Conservation (phyloP, 805 yeast species). For the Ogataea salicorniae region DNA sequence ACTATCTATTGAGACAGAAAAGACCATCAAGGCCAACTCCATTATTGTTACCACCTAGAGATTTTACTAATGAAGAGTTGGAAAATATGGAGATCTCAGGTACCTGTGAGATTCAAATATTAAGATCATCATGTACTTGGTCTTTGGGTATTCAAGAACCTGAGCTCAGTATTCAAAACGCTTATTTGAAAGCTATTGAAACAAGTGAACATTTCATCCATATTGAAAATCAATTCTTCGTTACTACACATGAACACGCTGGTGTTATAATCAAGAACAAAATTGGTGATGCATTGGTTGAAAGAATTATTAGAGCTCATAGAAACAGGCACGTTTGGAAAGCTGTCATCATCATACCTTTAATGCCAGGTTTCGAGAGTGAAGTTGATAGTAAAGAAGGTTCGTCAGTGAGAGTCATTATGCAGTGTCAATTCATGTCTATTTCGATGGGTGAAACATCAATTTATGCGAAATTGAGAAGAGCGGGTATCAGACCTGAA, state of each 20-base stretch:
- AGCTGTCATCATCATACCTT: constrained; percentile 86
- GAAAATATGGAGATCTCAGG: constrained; percentile 60
- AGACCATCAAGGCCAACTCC: constrained; percentile 95
- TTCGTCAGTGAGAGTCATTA: constrained; percentile 88
- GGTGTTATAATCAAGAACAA: constrained; percentile 81
- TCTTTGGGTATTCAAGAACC: constrained; percentile 80
- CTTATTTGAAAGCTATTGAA: constrained; percentile 85
- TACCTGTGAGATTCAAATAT: constrained; percentile 84
- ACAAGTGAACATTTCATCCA: constrained; percentile 89
- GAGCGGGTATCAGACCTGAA: constrained; percentile 80
- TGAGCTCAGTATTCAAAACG: constrained; percentile 89
- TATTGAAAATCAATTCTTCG: constrained; percentile 92
- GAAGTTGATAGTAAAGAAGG: constrained; percentile 93
- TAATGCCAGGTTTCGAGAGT: constrained; percentile 96
- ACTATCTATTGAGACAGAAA: constrained; percentile 85
- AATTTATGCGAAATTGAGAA: constrained; percentile 74
- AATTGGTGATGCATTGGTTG: constrained; percentile 97
- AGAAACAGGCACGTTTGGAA: constrained; percentile 75
- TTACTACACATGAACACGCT: constrained; percentile 82
- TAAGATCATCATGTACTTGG: constrained; percentile 92
- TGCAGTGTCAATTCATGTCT: constrained; percentile 94
- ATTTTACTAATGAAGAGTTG: constrained; percentile 69
- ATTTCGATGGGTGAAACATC: constrained; percentile 87
- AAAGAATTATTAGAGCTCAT: constrained; percentile 86
- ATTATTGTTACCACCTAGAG: constrained; percentile 86